These are phyloP conservation scores for Mucuna pruriens DNA, from an alignment of 306 rosid species.

Conservation along the genomic window DNA sequence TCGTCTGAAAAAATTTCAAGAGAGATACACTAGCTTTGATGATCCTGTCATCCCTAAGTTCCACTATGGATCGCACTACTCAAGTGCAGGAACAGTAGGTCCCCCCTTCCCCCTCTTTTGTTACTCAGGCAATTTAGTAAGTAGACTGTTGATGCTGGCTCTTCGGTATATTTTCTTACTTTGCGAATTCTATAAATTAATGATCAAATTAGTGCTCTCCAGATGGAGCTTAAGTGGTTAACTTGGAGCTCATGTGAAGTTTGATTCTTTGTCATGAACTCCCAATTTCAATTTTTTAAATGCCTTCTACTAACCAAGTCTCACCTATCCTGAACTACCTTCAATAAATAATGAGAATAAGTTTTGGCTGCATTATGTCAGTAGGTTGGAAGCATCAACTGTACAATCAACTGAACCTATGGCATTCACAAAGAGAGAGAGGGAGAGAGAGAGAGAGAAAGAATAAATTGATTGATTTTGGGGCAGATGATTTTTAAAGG, in stretches of 20 bases:
- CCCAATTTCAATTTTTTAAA: background rate
- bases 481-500: background rate
- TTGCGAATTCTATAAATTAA: background rate
- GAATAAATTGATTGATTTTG: background rate
- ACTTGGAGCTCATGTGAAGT: background rate
- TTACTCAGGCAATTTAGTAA: background rate
- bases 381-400: background rate
- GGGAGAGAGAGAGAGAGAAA: background rate
- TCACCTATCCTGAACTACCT: background rate
- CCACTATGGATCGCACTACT: constrained; percentile 98
- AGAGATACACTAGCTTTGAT: constrained; percentile 90
- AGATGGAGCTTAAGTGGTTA: background rate
- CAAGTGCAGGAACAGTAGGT: constrained; percentile 98
- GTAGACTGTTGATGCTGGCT: background rate
- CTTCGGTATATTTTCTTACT: background rate
- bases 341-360: background rate
- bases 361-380: background rate
- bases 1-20: constrained; percentile 84
- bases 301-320: background rate
- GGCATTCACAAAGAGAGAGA: background rate
- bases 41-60: constrained; percentile 96
- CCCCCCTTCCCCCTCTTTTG: background rate
- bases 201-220: constrained; percentile 1
- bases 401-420: background rate
- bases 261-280: background rate